These are phyloP conservation scores for Apophysomyces variabilis DNA, from an alignment of 371 early-diverging fungal species.

Conservation along the genomic window DNA sequence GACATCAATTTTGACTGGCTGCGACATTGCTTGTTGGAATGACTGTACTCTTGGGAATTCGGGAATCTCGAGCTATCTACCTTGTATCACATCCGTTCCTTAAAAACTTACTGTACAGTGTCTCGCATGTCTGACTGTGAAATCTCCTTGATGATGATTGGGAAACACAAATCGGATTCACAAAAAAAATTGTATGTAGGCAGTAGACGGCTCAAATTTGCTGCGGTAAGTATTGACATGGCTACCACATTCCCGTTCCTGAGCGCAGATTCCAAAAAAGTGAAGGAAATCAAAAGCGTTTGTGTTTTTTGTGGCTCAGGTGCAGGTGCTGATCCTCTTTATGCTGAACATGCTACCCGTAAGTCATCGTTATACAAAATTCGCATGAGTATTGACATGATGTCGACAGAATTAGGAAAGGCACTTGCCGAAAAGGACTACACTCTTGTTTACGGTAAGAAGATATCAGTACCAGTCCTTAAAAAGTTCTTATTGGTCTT, in stretches of 20 bases:
- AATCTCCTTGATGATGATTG: too few species aligned
- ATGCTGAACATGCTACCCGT: conserved; percentile 61
- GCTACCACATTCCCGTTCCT: conserved; percentile 20
- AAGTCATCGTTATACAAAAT: background rate
- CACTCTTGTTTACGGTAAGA: conserved; percentile 80
- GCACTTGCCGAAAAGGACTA: conserved; percentile 64
- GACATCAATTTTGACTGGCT: too few species aligned
- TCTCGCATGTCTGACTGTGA: too few species aligned
- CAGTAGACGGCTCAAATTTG: background rate
- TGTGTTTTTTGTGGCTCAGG: conserved; percentile 83
- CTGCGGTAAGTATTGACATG: background rate
- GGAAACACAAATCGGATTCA: too few species aligned
- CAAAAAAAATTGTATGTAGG: too few species aligned
- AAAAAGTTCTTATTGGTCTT: background rate
- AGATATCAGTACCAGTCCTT: background rate
- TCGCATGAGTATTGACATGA: background rate
- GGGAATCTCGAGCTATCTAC: too few species aligned
- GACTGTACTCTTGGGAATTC: too few species aligned
- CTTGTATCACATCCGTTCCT: too few species aligned
- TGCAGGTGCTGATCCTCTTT: conserved; percentile 58
- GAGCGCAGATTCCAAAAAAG: conserved; percentile 5
- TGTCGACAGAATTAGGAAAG: conserved; percentile 61
- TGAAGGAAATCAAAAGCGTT: conserved; percentile 47
- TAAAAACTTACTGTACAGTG: too few species aligned
- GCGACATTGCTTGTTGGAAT: too few species aligned